phyloP scores from a whole-genome alignment of 2,329 filamentous ascomycete species.

The Scleromitrula shiraiana region DNA sequence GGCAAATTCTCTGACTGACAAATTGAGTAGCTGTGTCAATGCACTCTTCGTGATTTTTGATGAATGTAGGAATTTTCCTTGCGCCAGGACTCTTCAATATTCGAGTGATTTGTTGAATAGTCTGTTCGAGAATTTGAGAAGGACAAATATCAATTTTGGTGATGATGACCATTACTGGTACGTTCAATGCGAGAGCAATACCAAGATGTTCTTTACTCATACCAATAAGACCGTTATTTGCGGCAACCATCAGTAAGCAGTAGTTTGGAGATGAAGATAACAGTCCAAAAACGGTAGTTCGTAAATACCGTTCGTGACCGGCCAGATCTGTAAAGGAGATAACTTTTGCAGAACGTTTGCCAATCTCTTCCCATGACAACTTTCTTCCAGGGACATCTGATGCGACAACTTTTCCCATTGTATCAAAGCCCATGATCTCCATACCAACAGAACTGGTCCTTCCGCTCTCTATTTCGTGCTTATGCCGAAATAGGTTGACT shows the following conservation, averaged over 20 bases:
- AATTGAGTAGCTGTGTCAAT: slow-evolving; percentile 95
- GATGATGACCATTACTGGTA: slow-evolving; percentile 94
- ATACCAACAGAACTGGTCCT: slow-evolving; percentile 94
- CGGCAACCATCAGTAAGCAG: slow-evolving; percentile 95
- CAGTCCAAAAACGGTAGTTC: slow-evolving; percentile 93
- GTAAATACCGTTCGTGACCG: slow-evolving; percentile 88
- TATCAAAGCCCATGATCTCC: slow-evolving; percentile 98
- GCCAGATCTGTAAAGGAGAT: slow-evolving; percentile 95
- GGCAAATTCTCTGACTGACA: slow-evolving; percentile 89
- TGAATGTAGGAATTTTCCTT: slow-evolving; percentile 91
- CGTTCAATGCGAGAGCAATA: slow-evolving; percentile 87
- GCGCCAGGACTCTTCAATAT: slow-evolving; percentile 93
- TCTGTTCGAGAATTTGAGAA: slow-evolving; percentile 89
- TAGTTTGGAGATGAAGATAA: slow-evolving; percentile 94
- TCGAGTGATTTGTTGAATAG: slow-evolving; percentile 80
- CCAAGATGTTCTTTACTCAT: slow-evolving; percentile 99
- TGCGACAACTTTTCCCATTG: slow-evolving; percentile 70
- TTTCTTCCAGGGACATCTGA: slow-evolving; percentile 77
- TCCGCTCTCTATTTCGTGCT: slow-evolving; percentile 94
- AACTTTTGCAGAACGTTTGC: slow-evolving; percentile 88
- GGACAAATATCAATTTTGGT: slow-evolving; percentile 99
- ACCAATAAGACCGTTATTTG: slow-evolving; percentile 92
- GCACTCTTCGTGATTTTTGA: slow-evolving; percentile 84
- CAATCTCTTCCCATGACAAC: slow-evolving; percentile 96
- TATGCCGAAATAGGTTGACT: slow-evolving; percentile 93